Base-by-base conservation (phyloP, 768 basidiomycete species). In the Exidia glandulosa region DNA sequence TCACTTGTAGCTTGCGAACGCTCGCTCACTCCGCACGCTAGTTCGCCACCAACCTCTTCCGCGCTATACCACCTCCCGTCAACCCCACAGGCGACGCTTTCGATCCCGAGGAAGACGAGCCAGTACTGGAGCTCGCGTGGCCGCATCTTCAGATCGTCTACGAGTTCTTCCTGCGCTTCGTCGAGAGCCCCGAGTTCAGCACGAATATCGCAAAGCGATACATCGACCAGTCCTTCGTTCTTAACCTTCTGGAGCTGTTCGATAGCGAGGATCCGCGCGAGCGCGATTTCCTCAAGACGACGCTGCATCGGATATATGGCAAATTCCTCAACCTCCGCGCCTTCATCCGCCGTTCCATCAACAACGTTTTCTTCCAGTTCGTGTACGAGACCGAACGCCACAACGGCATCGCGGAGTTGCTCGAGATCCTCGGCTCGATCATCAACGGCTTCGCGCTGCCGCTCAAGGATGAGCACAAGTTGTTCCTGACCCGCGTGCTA, bases 321-420 rank as follows among this genome's bases (percentile, higher is more conserved):
- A 98, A 98, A 79, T 98, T 99, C 79, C 85, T 98, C 68, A 96
- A 94, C 71, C 83, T 98, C 48, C 93, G 96, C 62, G 95, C 96
- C 45, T 98, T 97, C 75, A 98, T 99, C 68, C 88, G 96, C 59
- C 86, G 96, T 61, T 97, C 95, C 60, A 98, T 99, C 82, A 96
- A 95, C 79, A 96, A 98, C 68, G 95, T 99, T 67, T 99, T 99
- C 73, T 98, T 96, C 82, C 87, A 94, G 69, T 99, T 98, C 77
- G 80, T 98, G 67, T 99, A 99, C 74, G 96, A 99, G 73, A 93
- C 94, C 1, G 96, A 99, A 71, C 85, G 96, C 54, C 95, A 99
- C 79, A 99, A 99, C 70, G 96, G 96, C 34, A 97, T 99, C 66
- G 96, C 96, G 31, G 96, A 99, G 71, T 82, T 99, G 56, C 79